Percentiles rank a stretch among this genome's conserved stretches.
Evolutionary conservation across 345 rosid genomes (phyloP).

Genomic region (Pistacia integerrima): DNA sequence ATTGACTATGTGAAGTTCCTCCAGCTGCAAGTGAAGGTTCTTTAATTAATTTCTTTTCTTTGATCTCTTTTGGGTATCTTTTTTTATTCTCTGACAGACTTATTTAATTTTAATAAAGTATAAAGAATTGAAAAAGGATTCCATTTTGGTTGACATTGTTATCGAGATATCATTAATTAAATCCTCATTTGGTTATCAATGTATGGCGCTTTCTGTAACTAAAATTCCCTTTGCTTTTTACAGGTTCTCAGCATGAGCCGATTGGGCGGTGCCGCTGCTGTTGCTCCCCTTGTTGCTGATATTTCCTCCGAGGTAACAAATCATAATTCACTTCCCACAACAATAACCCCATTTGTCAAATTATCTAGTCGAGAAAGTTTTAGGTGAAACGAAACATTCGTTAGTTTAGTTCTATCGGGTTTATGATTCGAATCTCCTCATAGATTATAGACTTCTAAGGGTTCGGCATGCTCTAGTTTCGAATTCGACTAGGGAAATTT

Average conservation of each 20-base stretch:
- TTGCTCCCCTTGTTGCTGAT: constrained; percentile 82
- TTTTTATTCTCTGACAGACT: neutral
- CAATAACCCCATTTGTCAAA: too few species aligned
- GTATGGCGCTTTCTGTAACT: constrained; percentile 24
- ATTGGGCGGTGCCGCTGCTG: constrained; percentile 84
- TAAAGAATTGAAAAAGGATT: constrained; percentile 20
- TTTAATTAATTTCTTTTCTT: neutral
- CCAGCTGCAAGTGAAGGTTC: constrained; percentile 99
- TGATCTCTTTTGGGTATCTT: neutral
- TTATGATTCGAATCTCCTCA: too few species aligned
- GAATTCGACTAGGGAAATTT: too few species aligned
- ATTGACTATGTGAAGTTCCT: constrained; percentile 98
- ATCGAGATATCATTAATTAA: neutral
- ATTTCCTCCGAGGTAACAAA: constrained; percentile 70
- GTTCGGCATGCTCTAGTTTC: too few species aligned
- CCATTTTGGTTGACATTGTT: constrained; percentile 39
- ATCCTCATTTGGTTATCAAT: neutral
- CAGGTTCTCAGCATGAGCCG: constrained; percentile 98
- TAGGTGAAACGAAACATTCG: too few species aligned
- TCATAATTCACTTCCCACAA: neutral
- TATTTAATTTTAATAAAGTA: neutral
- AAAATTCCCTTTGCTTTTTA: constrained; percentile 22
- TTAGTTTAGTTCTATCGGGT: too few species aligned
- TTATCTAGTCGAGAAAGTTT: too few species aligned
- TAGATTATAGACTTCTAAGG: too few species aligned